These are phyloP conservation scores for Leccinum uliginosum DNA, from an alignment of 768 basidiomycete genomes.

Conservation along the genomic window DNA sequence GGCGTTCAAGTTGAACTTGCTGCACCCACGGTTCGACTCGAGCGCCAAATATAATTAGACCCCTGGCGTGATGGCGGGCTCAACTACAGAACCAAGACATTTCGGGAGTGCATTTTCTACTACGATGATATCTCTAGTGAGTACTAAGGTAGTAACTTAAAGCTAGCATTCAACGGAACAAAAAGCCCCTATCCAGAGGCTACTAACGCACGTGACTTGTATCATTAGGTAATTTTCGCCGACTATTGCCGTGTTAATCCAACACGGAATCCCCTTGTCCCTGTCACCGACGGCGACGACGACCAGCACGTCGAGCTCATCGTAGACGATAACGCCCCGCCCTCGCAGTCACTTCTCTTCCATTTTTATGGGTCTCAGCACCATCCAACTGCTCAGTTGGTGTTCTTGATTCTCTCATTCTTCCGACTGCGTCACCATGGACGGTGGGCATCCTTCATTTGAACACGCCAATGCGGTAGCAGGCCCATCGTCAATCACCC, in stretches of 20 bases:
- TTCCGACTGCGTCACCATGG: conserved; percentile 25
- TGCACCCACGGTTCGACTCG: not conserved
- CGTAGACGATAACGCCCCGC: conserved; percentile 27
- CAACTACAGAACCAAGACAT: not conserved
- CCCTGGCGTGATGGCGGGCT: not conserved
- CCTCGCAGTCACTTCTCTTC: not conserved
- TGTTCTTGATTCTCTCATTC: conserved; percentile 23
- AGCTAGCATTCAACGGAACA: not conserved
- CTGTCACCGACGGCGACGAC: conserved; percentile 32
- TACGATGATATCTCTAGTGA: not conserved
- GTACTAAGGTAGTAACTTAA: not conserved
- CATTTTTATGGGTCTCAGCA: conserved; percentile 18
- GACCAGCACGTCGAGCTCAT: conserved; percentile 25
- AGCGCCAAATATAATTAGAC: not conserved
- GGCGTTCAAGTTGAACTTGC: not conserved
- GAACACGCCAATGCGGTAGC: conserved; percentile 53
- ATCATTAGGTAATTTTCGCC: conserved; percentile 30
- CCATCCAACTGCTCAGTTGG: conserved; percentile 10
- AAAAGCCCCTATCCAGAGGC: conserved; percentile 6
- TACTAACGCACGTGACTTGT: conserved; percentile 20
- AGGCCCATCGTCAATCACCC: conserved; percentile 48
- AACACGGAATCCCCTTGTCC: conserved; percentile 35
- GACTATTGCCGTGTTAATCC: conserved; percentile 27
- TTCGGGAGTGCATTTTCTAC: not conserved
- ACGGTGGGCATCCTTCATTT: conserved; percentile 22